Evolutionary conservation across 305 asterid species (phyloP).

Genomic region (Fraxinus baroniana): DNA sequence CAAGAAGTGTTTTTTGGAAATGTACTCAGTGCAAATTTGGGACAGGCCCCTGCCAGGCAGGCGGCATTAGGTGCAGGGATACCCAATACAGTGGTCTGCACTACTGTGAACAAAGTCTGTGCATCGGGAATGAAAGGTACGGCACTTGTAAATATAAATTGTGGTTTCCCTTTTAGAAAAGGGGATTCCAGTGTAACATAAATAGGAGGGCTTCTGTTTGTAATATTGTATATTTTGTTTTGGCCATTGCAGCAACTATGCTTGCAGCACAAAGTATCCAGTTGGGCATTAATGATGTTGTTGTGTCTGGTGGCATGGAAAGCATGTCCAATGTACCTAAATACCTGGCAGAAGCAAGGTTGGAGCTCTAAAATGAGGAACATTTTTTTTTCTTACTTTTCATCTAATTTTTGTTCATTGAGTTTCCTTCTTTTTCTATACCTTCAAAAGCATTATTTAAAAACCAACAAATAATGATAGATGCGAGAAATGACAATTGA

Average conservation of each 20-base stretch:
- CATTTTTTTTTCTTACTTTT: constrained; percentile 17
- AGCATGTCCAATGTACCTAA: constrained; percentile 98
- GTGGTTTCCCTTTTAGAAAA: neutral
- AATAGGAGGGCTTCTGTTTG: neutral
- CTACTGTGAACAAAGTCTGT: constrained; percentile 95
- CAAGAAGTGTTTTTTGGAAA: constrained; percentile 93
- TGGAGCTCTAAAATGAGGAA: constrained; percentile 20
- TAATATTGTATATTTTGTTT: constrained; percentile 12
- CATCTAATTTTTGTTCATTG: neutral
- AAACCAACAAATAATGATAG: constrained; percentile 4
- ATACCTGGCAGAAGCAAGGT: constrained; percentile 96
- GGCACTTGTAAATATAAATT: constrained; percentile 5
- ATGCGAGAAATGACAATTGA: neutral
- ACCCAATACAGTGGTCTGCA: constrained; percentile 79
- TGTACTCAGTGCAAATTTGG: constrained; percentile 95
- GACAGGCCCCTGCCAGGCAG: constrained; percentile 99
- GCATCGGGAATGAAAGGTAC: constrained; percentile 99
- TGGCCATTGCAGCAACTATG: constrained; percentile 73
- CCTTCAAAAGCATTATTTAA: neutral
- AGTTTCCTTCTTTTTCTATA: neutral
- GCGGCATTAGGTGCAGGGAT: constrained; percentile 97
- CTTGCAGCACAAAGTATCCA: constrained; percentile 93
- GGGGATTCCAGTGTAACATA: neutral
- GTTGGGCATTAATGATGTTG: constrained; percentile 88
- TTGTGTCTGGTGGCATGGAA: constrained; percentile 99